Conservation (phyloP, 805 yeast species). For the Candida odintsovae region DNA sequence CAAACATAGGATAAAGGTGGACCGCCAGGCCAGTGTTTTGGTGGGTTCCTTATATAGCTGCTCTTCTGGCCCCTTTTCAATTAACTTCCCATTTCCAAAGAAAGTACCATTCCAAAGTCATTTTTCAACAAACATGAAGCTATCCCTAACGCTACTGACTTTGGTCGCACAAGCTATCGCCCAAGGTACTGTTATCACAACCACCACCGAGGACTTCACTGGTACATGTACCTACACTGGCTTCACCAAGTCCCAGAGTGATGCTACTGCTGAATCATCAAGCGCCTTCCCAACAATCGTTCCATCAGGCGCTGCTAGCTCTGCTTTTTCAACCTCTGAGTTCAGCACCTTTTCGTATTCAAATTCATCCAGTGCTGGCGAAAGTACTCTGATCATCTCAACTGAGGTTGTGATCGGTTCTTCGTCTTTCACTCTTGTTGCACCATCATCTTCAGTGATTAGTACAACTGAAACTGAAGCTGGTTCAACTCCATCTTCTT, state of each 20-base stretch:
- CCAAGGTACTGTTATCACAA: slow-evolving; percentile 9
- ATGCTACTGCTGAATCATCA: not conserved
- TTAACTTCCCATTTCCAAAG: not conserved
- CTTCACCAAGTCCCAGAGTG: slow-evolving; percentile 9
- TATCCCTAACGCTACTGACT: slow-evolving; percentile 6
- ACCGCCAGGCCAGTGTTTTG: not conserved
- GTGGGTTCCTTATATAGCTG: not conserved
- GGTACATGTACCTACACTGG: slow-evolving; percentile 13
- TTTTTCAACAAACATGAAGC: slow-evolving; percentile 2
- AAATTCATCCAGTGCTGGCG: not conserved
- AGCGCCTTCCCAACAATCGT: not conserved
- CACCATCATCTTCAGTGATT: not conserved
- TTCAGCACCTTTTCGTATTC: not conserved
- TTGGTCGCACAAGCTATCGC: slow-evolving; percentile 15
- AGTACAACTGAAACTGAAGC: not conserved
- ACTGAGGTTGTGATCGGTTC: not conserved
- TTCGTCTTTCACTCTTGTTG: not conserved
- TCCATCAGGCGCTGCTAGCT: not conserved
- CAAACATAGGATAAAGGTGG: not conserved
- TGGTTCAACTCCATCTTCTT: no score
- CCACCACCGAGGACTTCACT: slow-evolving; percentile 18
- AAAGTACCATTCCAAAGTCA: not conserved
- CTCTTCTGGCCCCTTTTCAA: not conserved
- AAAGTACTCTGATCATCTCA: not conserved
- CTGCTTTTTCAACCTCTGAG: not conserved